Base-by-base conservation (phyloP, 2,329 filamentous ascomycete genomes). In the Pseudogymnoascus sp. region DNA sequence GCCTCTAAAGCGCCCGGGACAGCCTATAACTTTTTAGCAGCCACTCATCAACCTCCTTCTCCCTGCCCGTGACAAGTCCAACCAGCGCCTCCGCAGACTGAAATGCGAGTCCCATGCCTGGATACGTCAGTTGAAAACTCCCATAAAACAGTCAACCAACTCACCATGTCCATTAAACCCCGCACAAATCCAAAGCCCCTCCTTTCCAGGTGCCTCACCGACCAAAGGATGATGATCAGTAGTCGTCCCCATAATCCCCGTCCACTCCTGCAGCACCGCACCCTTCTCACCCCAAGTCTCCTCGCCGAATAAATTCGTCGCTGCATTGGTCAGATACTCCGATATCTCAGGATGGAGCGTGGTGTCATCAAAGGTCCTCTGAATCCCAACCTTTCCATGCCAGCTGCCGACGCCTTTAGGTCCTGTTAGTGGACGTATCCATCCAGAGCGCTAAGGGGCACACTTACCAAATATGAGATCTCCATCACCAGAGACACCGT, bases 201-300 rank as follows among this genome's bases (percentile, higher is more conserved):
- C 66, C 43, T 78, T 71, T 0, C 71, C 76, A 2, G 77, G 77
- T 63, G 83, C 72, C 63, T 76, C 72, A 0, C 83, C 83, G 0
- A 85, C 79, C 49, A 83, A 76, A 0, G 83, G 83, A 45, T 80
- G 73, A 0, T 78, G 78, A 69, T 86, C 83, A 2, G 77, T 74
- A 6, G 77, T 81, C 65, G 79, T 83, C 0, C 81, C 82, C 80
- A 84, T 85, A 66, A 84, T 81, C 1, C 83, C 83, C 9, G 79
- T 79, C 81, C 82, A 85, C 40, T 80, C 75, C 40, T 67, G 71
- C 23, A 78, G 72, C 11, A 82, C 69, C 5, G 78, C 72, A 3
- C 79, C 78, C 62, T 81, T 78, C 3, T 71, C 69, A 9, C 80
- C 81, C 81, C 81, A 84, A 43, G 74, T 72, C 14, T 65, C 67